phyloP scores from a whole-genome alignment of 2,329 filamentous ascomycete genomes.

The Penicillium brasilianum region DNA sequence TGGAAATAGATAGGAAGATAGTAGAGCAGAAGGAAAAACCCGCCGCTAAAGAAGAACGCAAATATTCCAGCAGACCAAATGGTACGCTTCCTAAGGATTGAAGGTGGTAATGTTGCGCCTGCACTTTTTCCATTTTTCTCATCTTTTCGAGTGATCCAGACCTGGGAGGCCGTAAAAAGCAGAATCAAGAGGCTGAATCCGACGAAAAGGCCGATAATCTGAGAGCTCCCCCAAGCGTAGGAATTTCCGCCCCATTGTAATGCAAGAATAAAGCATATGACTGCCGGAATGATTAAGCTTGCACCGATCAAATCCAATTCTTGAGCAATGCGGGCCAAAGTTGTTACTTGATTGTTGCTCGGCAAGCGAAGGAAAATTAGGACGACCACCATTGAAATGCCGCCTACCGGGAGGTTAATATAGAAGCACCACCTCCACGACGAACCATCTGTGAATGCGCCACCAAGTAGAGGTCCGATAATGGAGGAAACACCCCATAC shows the following conservation, averaged over 20 bases:
- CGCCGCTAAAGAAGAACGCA: conserved; percentile 21
- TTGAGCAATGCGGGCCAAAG: conserved; percentile 3
- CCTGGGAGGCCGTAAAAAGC: conserved; percentile 8
- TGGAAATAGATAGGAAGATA: conserved; percentile 40
- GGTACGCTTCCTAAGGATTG: conserved; percentile 54
- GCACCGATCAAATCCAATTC: conserved; percentile 9
- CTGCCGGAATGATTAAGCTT: conserved; percentile 3
- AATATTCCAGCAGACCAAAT: conserved; percentile 40
- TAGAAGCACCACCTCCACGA: conserved; percentile 13
- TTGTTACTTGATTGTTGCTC: neutral
- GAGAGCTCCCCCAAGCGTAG: conserved; percentile 8
- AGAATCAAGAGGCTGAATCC: neutral
- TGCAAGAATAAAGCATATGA: conserved; percentile 9
- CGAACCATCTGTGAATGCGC: conserved; percentile 8
- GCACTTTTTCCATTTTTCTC: conserved; percentile 5
- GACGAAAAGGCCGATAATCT: conserved; percentile 9
- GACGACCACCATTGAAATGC: conserved; percentile 6
- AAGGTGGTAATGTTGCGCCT: conserved; percentile 56
- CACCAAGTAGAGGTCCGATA: conserved; percentile 8
- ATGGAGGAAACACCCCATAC: conserved; percentile 55
- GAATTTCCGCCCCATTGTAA: conserved; percentile 11
- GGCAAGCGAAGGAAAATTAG: conserved; percentile 6
- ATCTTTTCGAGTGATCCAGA: conserved; percentile 4
- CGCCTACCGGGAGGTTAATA: conserved; percentile 10
- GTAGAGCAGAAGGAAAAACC: conserved; percentile 16